A percentile compares a stretch with the other conserved stretches of the same genome.
Evolutionary conservation across 2,329 filamentous ascomycete genomes (phyloP).

Genomic region (Ascochyta lentis): DNA sequence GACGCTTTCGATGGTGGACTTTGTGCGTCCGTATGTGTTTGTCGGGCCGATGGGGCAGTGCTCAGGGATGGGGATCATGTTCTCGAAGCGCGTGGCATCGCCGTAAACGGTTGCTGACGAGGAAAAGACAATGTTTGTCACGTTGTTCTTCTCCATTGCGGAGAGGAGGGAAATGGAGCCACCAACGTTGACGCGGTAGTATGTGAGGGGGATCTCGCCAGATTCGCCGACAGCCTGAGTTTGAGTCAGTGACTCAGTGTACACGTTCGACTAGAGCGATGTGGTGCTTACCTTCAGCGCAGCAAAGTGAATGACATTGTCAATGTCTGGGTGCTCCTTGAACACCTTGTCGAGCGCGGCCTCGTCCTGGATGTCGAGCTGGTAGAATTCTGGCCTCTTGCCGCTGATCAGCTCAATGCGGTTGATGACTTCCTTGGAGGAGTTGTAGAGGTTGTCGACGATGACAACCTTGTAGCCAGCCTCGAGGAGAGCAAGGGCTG

Average conservation of each 20-base stretch:
- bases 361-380: conserved; percentile 88
- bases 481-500: conserved; percentile 86
- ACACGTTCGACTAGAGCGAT: not conserved
- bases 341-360: conserved; percentile 85
- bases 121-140: conserved; percentile 97
- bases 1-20: conserved; percentile 87
- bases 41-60: conserved; percentile 94
- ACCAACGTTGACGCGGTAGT: conserved; percentile 96
- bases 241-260: not conserved
- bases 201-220: conserved; percentile 90
- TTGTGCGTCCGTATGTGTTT: conserved; percentile 97
- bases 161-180: conserved; percentile 87
- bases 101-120: conserved; percentile 98
- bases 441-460: conserved; percentile 97
- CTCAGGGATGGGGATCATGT: conserved; percentile 99
- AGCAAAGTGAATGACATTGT: conserved; percentile 98
- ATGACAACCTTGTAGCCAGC: conserved; percentile 97
- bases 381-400: conserved; percentile 83
- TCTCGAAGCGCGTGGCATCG: conserved; percentile 91
- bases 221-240: conserved; percentile 91
- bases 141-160: conserved; percentile 87
- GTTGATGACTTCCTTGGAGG: conserved; percentile 86
- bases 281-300: conserved; percentile 77
- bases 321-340: conserved; percentile 85
- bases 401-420: conserved; percentile 94